A percentile compares a stretch with the other conserved stretches of the same genome.
phyloP scores from a whole-genome alignment of 73 alveolate genomes.

The Blepharisma stoltei region DNA sequence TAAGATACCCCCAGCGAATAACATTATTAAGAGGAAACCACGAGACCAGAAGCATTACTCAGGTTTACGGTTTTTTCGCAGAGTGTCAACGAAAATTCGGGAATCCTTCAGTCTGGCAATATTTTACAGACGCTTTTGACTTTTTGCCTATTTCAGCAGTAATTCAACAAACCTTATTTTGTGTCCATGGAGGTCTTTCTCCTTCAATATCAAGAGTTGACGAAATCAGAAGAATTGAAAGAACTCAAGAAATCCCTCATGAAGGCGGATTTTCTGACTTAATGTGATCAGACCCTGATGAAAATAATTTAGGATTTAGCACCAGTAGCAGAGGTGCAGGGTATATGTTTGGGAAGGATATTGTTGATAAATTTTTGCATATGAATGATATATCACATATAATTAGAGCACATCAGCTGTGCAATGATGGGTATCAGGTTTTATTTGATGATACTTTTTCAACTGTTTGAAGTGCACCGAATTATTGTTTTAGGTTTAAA shows the following conservation, averaged over 20 bases:
- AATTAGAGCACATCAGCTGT: conserved; percentile 94
- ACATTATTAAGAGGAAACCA: conserved; percentile 88
- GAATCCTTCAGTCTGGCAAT: conserved; percentile 90
- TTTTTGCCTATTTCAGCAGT: conserved; percentile 95
- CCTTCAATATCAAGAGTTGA: conserved; percentile 92
- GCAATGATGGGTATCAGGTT: conserved; percentile 92
- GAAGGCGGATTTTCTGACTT: conserved; percentile 98
- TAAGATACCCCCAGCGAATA: conserved; percentile 85
- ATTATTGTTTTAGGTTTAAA: conserved; percentile 91
- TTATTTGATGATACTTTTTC: conserved; percentile 84
- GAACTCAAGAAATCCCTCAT: conserved; percentile 96
- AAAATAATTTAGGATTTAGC: conserved; percentile 84
- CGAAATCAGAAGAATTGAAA: conserved; percentile 83
- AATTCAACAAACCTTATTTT: conserved; percentile 87
- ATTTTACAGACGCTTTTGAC: conserved; percentile 94
- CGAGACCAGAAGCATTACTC: conserved; percentile 81
- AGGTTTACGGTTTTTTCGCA: conserved; percentile 98
- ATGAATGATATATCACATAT: conserved; percentile 83
- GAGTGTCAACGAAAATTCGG: conserved; percentile 97
- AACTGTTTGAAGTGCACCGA: conserved; percentile 99
- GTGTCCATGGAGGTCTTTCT: conserved; percentile 99
- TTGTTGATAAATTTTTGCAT: conserved; percentile 88
- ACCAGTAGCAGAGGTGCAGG: conserved; percentile 97
- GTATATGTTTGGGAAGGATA: conserved; percentile 94
- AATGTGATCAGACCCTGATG: conserved; percentile 98